Base-by-base conservation (phyloP, 192 early-diverging fungal genomes). In the Glomus cerebriforme region DNA sequence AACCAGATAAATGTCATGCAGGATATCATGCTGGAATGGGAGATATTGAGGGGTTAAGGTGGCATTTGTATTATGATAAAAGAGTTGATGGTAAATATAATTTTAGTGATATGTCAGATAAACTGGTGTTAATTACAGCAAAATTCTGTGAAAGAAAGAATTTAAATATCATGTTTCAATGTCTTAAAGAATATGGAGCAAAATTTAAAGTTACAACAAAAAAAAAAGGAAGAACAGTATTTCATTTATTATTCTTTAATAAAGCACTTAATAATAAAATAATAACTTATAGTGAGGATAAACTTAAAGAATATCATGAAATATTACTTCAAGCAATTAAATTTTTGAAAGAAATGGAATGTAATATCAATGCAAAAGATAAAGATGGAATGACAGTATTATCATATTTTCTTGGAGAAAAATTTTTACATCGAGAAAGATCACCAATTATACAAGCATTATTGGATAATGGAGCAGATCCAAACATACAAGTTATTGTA, bases 281-380 rank as follows among this genome's bases (percentile, higher is more conserved):
- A 32, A 31, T 66, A 1, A 66, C 29, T 66, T 26, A 66, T 32
- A 8, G 2, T 32, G 13, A 29, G 17, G 64, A 31, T 32, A 43
- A 43, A 43, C 17, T 43, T 6, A 7, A 69, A 37, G 39, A 39
- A 39, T 43, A 32, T 69, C 15, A 43, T 39, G 39, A 69, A 26
- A 9, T 39, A 39, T 9, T 43, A 4, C 7, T 39, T n/a, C 19
- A 69, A 9, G 37, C 37, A 9, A 43, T 69, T 9, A 29, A 69
- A 22, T 43, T 43, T 9, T n/a, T 69, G 10, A 35, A 39, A 43
- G 37, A 39, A 32, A 43, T 39, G 15, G 35, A 19, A 24, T 43
- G 35, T 26, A n/a, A 69, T 69, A 69, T 69, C 24, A 69, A 69
- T 69, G 67, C 34, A 39, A 43, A 39, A 22, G 67, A 69, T 43